A percentile compares a stretch with the other conserved stretches of the same genome.
These are phyloP conservation scores for Plantago major DNA, from an alignment of 257 asterid species.

Conservation along the genomic window DNA sequence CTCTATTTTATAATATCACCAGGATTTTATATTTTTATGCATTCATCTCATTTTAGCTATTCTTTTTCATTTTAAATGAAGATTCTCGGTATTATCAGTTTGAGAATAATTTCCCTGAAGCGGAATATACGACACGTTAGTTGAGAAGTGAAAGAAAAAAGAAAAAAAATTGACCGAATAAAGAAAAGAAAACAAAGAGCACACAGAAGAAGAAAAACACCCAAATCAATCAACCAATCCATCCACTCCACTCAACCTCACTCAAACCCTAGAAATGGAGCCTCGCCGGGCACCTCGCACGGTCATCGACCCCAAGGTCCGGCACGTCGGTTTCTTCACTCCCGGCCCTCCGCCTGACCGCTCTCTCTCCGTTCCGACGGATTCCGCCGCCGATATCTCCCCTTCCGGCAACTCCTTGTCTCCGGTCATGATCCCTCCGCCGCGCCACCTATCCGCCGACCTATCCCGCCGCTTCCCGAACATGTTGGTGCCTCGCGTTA, in stretches of 20 bases:
- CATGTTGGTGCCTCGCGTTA: conserved; percentile 23
- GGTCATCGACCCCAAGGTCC: conserved; percentile 87
- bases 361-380: conserved; percentile 57
- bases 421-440: conserved; percentile 90
- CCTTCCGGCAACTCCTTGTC: conserved; percentile 70
- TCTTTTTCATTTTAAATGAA: no score
- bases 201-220: not conserved
- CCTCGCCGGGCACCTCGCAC: conserved; percentile 58
- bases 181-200: not conserved
- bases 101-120: no score
- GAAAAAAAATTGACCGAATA: no score
- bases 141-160: no score
- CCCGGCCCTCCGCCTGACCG: conserved; percentile 36
- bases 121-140: no score
- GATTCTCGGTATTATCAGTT: no score
- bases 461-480: conserved; percentile 42
- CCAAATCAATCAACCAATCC: not conserved
- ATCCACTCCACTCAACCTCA: not conserved
- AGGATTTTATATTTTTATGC: no score
- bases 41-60: no score
- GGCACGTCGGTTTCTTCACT: conserved; percentile 93
- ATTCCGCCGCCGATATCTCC: conserved; percentile 30
- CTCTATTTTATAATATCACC: no score
- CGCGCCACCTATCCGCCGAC: conserved; percentile 57
- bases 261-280: conserved; percentile 10